phyloP scores from a whole-genome alignment of 148 eudicot genomes.

The Chenopodium album region DNA sequence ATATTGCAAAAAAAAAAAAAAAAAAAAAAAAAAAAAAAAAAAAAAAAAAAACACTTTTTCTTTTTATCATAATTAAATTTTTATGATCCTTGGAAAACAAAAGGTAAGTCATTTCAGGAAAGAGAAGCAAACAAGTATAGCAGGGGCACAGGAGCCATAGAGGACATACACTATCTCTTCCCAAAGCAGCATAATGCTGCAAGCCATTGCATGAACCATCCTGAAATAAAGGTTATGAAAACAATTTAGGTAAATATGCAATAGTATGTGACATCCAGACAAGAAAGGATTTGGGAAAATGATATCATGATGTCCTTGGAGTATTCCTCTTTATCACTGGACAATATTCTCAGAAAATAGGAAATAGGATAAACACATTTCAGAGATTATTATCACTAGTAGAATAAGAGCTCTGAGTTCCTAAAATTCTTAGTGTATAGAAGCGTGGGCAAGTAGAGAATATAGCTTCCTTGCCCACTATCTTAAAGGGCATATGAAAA shows the following conservation, averaged over 20 bases:
- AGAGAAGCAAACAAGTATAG: not conserved
- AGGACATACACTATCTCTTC: slow-evolving; percentile 73
- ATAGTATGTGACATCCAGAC: not conserved
- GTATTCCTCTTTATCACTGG: not conserved
- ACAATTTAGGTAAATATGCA: not conserved
- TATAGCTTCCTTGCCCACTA: not conserved
- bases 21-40: no score
- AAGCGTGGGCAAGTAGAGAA: no score
- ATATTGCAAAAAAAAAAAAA: not conserved
- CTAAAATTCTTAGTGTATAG: no score
- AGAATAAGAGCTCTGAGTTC: no score
- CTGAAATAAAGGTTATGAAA: slow-evolving; percentile 33
- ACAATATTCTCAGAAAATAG: not conserved
- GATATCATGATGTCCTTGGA: not conserved
- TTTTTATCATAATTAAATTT: not conserved
- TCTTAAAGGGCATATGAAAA: not conserved
- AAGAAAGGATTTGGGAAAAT: not conserved
- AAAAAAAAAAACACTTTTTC: not conserved
- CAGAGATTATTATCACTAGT: no score
- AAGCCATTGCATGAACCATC: slow-evolving; percentile 98
- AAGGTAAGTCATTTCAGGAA: not conserved
- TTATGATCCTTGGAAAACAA: slow-evolving; percentile 1
- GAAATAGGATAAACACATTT: no score
- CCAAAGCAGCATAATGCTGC: slow-evolving; percentile 96
- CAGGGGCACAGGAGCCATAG: slow-evolving; percentile 4